Conservation (phyloP, 2,329 filamentous ascomycete genomes). For the Septoria linicola region DNA sequence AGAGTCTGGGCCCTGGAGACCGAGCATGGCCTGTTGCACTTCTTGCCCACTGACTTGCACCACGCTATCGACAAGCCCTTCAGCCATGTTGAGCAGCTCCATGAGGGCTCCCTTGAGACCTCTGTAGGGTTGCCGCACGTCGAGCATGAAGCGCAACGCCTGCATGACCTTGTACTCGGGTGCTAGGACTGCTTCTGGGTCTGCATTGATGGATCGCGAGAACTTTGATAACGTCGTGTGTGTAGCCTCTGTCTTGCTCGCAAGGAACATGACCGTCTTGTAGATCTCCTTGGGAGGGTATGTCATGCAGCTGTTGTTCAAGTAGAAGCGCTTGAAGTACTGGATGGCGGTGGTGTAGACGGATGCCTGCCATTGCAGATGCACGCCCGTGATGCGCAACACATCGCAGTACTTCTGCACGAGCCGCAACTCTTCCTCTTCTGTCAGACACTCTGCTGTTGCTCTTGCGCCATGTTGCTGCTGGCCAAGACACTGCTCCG, state of each 20-base stretch:
- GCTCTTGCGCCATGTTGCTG: constrained; percentile 39
- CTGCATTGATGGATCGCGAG: constrained; percentile 53
- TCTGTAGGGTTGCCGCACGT: constrained; percentile 86
- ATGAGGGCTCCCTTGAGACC: constrained; percentile 83
- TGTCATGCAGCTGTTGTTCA: constrained; percentile 93
- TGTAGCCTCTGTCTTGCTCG: constrained; percentile 85
- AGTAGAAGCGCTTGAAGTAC: constrained; percentile 91
- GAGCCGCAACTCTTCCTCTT: constrained; percentile 78
- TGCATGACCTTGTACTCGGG: constrained; percentile 93
- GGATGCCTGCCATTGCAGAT: constrained; percentile 60
- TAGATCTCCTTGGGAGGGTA: constrained; percentile 89
- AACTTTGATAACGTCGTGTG: constrained; percentile 69
- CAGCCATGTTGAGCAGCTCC: constrained; percentile 69
- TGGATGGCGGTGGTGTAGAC: constrained; percentile 77
- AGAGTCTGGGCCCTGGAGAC: constrained; percentile 17
- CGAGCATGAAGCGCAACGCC: constrained; percentile 87
- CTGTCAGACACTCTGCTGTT: constrained; percentile 67
- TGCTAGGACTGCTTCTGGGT: constrained; percentile 76
- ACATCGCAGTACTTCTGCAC: constrained; percentile 73
- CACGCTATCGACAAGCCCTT: constrained; percentile 53
- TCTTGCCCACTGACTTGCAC: constrained; percentile 24
- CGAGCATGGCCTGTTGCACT: constrained; percentile 27
- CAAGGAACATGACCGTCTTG: constrained; percentile 87
- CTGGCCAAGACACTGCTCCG: constrained; percentile 50
- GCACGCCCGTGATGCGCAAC: constrained; percentile 50